Conservation (phyloP, 2,329 filamentous ascomycete species). For the Alternaria dauci region DNA sequence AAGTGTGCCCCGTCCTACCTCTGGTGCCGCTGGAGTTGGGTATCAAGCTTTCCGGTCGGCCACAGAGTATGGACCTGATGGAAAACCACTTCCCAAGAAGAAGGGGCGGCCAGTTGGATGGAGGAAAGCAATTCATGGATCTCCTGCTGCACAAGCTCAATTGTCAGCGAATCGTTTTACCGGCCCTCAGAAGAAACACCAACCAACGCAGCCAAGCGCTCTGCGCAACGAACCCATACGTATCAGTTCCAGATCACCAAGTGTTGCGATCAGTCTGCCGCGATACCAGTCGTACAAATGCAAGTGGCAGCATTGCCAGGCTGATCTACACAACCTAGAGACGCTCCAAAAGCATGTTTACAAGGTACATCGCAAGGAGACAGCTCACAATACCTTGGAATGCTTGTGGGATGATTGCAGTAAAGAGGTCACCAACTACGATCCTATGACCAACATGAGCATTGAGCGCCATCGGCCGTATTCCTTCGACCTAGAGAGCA, state of each 20-base stretch:
- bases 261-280: conserved; percentile 34
- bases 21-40: conserved; percentile 40
- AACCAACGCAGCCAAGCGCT: conserved; percentile 35
- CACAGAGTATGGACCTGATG: conserved; percentile 42
- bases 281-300: conserved; percentile 63
- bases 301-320: conserved; percentile 64
- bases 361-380: conserved; percentile 61
- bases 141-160: conserved; percentile 34
- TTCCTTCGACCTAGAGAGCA: conserved; percentile 50
- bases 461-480: conserved; percentile 32
- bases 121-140: conserved; percentile 59
- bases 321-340: conserved; percentile 68
- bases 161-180: conserved; percentile 34
- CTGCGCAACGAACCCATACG: conserved; percentile 39
- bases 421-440: conserved; percentile 32
- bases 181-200: conserved; percentile 15
- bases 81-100: conserved; percentile 52
- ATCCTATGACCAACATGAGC: conserved; percentile 33
- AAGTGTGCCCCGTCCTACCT: conserved; percentile 33
- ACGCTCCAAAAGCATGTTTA: conserved; percentile 66
- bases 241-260: conserved; percentile 46
- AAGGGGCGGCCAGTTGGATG: conserved; percentile 60
- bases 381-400: conserved; percentile 47
- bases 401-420: conserved; percentile 59
- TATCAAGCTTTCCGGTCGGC: conserved; percentile 54